Conservation (phyloP, 2,329 filamentous ascomycete species). For the Aspergillus sp. region DNA sequence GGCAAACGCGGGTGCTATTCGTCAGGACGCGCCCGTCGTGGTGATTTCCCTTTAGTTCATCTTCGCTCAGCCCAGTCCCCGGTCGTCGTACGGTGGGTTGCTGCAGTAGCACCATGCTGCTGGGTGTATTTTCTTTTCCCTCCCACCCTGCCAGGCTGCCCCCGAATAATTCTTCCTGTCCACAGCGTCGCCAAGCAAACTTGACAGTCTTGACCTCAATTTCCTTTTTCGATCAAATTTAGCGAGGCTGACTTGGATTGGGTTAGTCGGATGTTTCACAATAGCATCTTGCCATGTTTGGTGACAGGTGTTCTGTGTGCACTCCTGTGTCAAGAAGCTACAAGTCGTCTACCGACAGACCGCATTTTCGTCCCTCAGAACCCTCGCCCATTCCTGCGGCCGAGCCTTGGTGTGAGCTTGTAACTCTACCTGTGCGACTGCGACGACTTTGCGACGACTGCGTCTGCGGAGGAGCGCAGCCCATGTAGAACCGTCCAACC, state of each 20-base stretch:
- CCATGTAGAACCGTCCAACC: slow-evolving; percentile 4
- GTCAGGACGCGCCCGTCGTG: background rate
- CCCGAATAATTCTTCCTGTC: slow-evolving; percentile 10
- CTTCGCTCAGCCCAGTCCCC: background rate
- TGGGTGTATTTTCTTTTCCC: slow-evolving; percentile 5
- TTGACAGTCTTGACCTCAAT: slow-evolving; percentile 11
- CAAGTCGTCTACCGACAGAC: slow-evolving; percentile 2
- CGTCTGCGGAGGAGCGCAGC: slow-evolving; percentile 1
- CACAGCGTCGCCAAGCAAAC: slow-evolving; percentile 7
- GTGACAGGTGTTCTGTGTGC: background rate
- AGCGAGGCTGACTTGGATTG: slow-evolving; percentile 14
- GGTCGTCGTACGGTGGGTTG: background rate
- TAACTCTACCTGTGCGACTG: background rate
- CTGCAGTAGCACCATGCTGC: slow-evolving; percentile 4
- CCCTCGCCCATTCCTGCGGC: slow-evolving; percentile 4
- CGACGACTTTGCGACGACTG: background rate
- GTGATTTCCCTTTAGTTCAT: slow-evolving; percentile 4
- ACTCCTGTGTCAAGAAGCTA: background rate
- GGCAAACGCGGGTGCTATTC: background rate
- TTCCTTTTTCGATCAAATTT: slow-evolving; percentile 18
- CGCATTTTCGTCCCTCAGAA: slow-evolving; percentile 1
- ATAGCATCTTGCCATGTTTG: background rate
- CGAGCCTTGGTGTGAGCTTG: slow-evolving; percentile 4
- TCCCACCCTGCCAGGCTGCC: background rate
- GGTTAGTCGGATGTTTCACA: slow-evolving; percentile 13